These are phyloP conservation scores for Mycena kentingensis DNA, from an alignment of 768 basidiomycete species.

Conservation along the genomic window DNA sequence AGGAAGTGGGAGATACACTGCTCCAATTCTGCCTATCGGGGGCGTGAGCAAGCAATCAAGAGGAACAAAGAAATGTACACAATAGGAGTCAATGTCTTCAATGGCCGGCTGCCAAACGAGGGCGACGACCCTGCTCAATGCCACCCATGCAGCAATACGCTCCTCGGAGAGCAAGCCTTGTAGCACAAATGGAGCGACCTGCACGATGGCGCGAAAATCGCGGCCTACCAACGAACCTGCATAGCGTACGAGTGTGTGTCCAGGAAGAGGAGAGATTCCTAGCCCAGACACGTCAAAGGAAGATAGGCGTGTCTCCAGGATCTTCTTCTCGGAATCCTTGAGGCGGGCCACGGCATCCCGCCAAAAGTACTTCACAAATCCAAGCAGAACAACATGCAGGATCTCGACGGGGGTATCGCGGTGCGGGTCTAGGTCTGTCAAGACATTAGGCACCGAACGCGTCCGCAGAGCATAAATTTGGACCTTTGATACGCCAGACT, in stretches of 20 bases:
- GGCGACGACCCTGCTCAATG: constrained; percentile 20
- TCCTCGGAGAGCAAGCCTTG: not conserved
- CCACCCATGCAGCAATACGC: constrained; percentile 23
- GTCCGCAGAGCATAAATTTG: too few species aligned
- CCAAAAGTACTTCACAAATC: constrained; percentile 28
- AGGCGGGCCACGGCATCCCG: constrained; percentile 18
- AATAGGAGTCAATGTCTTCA: too few species aligned
- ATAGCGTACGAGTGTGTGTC: constrained; percentile 24
- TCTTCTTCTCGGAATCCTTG: constrained; percentile 8
- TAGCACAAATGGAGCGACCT: too few species aligned
- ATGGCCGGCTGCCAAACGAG: constrained; percentile 28
- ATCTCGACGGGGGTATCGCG: constrained; percentile 28
- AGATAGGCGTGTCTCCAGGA: constrained; percentile 4
- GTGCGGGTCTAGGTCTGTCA: constrained; percentile 24
- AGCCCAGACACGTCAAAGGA: constrained; percentile 19
- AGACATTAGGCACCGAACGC: not conserved
- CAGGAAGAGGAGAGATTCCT: too few species aligned
- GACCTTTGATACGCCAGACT: too few species aligned
- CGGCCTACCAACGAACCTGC: constrained; percentile 22
- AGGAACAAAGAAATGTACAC: too few species aligned
- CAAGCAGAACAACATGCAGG: constrained; percentile 28
- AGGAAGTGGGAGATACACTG: constrained; percentile 11
- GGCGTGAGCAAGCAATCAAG: too few species aligned
- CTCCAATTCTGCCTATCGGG: too few species aligned
- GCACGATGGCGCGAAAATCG: constrained; percentile 16